Evolutionary conservation across 75 land plant genomes (phyloP).

Genomic region (Adiantum capillusveneris): DNA sequence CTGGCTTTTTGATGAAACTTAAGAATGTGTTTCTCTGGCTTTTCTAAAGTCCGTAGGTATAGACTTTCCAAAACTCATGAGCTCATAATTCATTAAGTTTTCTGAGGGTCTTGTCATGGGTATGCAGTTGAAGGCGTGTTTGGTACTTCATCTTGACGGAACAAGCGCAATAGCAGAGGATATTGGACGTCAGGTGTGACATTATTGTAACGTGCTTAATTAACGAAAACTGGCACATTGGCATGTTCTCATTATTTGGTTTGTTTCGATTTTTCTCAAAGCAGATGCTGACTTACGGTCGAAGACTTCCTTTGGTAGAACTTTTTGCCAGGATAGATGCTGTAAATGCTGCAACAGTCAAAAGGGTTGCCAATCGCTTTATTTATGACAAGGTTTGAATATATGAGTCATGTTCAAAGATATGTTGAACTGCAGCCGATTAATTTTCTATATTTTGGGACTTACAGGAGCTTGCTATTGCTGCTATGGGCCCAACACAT

Average conservation of each 20-base stretch:
- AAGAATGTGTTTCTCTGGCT: too few species aligned
- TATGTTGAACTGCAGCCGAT: too few species aligned
- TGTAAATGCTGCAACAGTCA: slow-evolving; percentile 83
- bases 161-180: slow-evolving; percentile 87
- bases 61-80: too few species aligned
- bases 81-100: too few species aligned
- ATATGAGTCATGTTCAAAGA: too few species aligned
- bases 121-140: slow-evolving; percentile 72
- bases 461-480: slow-evolving; percentile 75
- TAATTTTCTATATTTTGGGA: too few species aligned
- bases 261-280: not conserved
- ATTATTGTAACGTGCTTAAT: too few species aligned
- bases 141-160: slow-evolving; percentile 81
- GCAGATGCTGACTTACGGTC: slow-evolving; percentile 89
- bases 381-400: slow-evolving; percentile 80
- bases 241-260: too few species aligned
- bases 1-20: too few species aligned
- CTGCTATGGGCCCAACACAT: slow-evolving; percentile 82
- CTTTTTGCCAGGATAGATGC: slow-evolving; percentile 95
- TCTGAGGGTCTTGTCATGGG: too few species aligned
- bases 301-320: slow-evolving; percentile 83
- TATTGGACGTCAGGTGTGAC: slow-evolving; percentile 80
- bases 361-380: slow-evolving; percentile 86
- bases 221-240: too few species aligned
- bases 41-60: too few species aligned